Evolutionary conservation across 2,329 filamentous ascomycete species (phyloP), one percentile per base, ranked within the genome.

Genomic region (Didymella sp.): DNA sequence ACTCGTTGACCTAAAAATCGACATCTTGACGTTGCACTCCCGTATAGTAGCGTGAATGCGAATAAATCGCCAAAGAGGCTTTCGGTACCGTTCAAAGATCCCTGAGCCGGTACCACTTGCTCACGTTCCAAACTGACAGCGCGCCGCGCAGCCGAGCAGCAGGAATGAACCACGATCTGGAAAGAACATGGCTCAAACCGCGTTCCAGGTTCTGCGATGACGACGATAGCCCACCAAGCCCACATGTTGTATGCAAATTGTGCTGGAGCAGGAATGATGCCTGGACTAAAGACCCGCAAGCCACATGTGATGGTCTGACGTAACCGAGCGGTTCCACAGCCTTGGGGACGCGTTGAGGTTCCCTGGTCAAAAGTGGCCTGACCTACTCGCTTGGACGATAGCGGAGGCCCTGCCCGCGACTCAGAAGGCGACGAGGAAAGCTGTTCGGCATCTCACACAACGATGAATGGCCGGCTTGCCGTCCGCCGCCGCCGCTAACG

Each of bases 281-380:
- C 33, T 44, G 38, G 24, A 25, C 38, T 17, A 30, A 30, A 44
- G 38, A 24, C 28, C 21, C 4, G 48, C 48, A 44, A 48, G 48
- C 48, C 54, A 57, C 54, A 57, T 52, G 54, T 57, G 48, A 43
- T 52, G 43, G 19, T 43, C 43, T 52, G 48, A 57, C 54, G 54
- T 57, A 57, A 51, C 43, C 48, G 43, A 52, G 43, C 24, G 24
- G 54, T 57, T 57, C 54, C 48, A 52, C 54, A 44, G 48, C 37
- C 30, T 51, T 52, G 48, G 43, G 47, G 53, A 55, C 30, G 51
- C 38, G 22, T 49, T 35, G 38, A 47, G 25, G 28, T 28, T 42
- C 31, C 48, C 53, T 30, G 37, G 43, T 30, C 47, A 24, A 52
- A 40, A 48, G 37, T 57, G 54, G 54, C 43, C 54, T 57, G 54